phyloP scores from a whole-genome alignment of 345 rosid species.

The Brassica cretica region DNA sequence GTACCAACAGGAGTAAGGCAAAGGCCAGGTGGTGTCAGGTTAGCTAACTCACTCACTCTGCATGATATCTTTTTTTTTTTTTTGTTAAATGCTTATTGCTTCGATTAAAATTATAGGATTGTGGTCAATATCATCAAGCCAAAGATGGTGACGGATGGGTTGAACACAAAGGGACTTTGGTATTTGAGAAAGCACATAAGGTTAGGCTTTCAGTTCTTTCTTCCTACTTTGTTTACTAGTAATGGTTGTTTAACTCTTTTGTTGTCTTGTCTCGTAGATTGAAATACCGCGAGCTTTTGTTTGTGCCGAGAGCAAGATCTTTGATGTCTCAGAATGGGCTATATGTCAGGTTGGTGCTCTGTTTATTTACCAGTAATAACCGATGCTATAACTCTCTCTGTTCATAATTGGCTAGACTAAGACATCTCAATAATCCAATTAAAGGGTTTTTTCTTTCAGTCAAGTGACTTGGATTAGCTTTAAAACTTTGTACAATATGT shows the following conservation, averaged over 20 bases:
- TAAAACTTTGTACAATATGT: not conserved
- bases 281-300: constrained; percentile 99
- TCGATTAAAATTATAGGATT: constrained; percentile 55
- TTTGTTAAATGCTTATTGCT: constrained; percentile 12
- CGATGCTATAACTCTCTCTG: not conserved
- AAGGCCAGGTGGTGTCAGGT: constrained; percentile 99
- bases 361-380: not conserved
- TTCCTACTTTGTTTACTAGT: not conserved
- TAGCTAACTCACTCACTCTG: constrained; percentile 13
- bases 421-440: not conserved
- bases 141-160: constrained; percentile 99
- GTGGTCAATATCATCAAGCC: constrained; percentile 95
- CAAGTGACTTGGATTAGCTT: not conserved
- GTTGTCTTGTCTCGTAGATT: constrained; percentile 46
- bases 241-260: constrained; percentile 13
- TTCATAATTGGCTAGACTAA: not conserved
- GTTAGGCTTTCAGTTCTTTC: constrained; percentile 39
- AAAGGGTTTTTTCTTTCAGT: not conserved
- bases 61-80: not conserved
- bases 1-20: constrained; percentile 80
- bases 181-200: constrained; percentile 70
- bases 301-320: constrained; percentile 97
- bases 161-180: constrained; percentile 77
- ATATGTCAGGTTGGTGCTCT: constrained; percentile 77
- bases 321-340: constrained; percentile 99